A percentile compares a stretch with the other conserved stretches of the same genome.
Conservation (phyloP, 768 basidiomycete species). For the Pisolithus microcarpus region DNA sequence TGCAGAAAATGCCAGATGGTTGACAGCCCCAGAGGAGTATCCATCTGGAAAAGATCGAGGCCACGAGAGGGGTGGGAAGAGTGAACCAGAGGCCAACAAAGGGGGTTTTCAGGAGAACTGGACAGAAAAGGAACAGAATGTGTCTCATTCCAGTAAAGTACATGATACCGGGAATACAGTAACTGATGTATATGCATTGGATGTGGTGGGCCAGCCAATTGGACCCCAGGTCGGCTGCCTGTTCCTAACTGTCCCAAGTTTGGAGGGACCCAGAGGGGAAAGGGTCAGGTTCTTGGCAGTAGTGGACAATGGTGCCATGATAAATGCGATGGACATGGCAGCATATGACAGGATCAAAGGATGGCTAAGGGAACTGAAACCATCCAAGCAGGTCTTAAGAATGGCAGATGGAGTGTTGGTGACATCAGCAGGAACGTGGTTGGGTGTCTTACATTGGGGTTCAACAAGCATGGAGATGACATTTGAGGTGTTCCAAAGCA, state of each 20-base stretch:
- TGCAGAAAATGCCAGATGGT: too few relatives aligned
- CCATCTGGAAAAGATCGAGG: too few relatives aligned
- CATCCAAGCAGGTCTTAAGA: not conserved
- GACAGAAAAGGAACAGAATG: too few relatives aligned
- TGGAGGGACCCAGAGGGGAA: constrained; percentile 12
- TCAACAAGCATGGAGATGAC: not conserved
- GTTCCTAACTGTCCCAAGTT: not conserved
- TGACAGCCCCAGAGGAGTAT: too few relatives aligned
- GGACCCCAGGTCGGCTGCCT: not conserved
- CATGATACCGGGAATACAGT: not conserved
- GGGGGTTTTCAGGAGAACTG: too few relatives aligned
- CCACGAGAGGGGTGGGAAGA: too few relatives aligned
- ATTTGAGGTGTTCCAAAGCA: constrained; percentile 21
- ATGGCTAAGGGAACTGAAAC: not conserved
- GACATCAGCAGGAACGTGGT: not conserved
- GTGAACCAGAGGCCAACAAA: too few relatives aligned
- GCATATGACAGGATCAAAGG: not conserved
- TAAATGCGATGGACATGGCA: constrained; percentile 8
- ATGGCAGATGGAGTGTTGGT: constrained; percentile 2
- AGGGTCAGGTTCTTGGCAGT: constrained; percentile 2
- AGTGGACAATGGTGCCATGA: constrained; percentile 13
- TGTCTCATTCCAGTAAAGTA: too few relatives aligned
- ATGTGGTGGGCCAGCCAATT: not conserved
- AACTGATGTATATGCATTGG: not conserved
- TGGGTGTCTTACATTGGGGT: constrained; percentile 5